Percentiles rank a stretch among this genome's conserved stretches.
Conservation (phyloP, 2,329 filamentous ascomycete species). For the Aureobasidium melanogenum region DNA sequence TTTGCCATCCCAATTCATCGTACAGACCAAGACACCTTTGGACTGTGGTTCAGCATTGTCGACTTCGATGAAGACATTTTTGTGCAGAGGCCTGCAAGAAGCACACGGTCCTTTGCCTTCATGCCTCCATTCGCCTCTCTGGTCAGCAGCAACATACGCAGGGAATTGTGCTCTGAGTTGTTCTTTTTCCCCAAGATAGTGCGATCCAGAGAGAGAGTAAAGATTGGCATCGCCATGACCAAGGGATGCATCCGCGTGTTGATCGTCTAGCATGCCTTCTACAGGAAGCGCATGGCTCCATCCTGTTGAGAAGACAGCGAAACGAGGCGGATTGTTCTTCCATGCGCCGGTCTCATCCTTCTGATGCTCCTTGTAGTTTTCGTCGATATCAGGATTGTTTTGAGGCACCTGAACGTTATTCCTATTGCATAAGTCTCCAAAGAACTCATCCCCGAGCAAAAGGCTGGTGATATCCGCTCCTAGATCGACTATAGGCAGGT, state of each 20-base stretch:
- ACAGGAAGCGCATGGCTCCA: neutral
- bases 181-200: neutral
- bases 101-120: neutral
- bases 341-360: neutral
- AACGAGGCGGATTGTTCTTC: neutral
- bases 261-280: neutral
- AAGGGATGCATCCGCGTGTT: neutral
- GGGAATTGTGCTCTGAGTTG: neutral
- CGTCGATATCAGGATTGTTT: neutral
- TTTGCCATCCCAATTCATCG: neutral
- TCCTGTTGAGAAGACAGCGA: neutral
- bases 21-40: neutral
- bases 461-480: neutral
- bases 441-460: neutral
- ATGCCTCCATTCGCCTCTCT: neutral
- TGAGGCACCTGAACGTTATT: neutral
- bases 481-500: neutral
- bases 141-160: neutral
- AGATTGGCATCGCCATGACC: neutral
- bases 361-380: neutral
- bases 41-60: neutral
- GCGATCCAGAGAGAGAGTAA: neutral
- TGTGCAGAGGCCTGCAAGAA: neutral
- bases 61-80: neutral
- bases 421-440: neutral